A percentile compares a stretch with the other conserved stretches of the same genome.
Evolutionary conservation across 2,329 filamentous ascomycete genomes (phyloP).

Genomic region (Apiospora koreana): DNA sequence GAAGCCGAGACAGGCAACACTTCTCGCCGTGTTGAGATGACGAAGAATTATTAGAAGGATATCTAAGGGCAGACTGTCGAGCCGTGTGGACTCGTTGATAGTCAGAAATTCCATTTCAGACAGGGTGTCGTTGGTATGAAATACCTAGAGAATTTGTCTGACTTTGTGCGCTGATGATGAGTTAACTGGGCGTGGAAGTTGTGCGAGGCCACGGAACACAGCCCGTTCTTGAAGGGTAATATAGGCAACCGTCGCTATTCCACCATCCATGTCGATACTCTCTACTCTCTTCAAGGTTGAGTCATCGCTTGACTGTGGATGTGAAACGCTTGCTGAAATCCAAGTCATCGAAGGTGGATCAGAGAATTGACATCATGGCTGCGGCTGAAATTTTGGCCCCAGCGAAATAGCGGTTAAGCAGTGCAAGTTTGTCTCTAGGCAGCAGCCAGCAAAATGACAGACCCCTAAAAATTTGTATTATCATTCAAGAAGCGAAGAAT

Average conservation of each 20-base stretch:
- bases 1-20: conserved; percentile 43
- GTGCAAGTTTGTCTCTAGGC: not conserved
- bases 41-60: conserved; percentile 50
- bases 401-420: not conserved
- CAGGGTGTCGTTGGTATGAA: not conserved
- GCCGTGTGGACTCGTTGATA: not conserved
- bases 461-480: too few relatives aligned
- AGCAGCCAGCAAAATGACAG: too few relatives aligned
- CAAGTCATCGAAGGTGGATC: conserved; percentile 12
- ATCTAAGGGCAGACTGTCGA: conserved; percentile 50
- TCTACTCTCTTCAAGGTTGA: not conserved
- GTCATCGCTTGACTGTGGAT: not conserved
- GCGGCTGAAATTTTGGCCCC: not conserved
- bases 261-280: conserved; percentile 18
- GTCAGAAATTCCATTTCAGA: not conserved
- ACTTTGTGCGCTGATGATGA: not conserved
- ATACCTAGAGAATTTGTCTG: not conserved
- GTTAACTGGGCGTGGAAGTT: not conserved
- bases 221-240: not conserved
- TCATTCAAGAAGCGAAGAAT: too few relatives aligned
- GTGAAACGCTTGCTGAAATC: not conserved
- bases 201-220: not conserved
- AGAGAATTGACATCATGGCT: conserved; percentile 12
- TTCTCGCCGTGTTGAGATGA: conserved; percentile 49
- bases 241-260: not conserved